phyloP scores from a whole-genome alignment of 2,329 filamentous ascomycete species.

The Claviceps paspali region DNA sequence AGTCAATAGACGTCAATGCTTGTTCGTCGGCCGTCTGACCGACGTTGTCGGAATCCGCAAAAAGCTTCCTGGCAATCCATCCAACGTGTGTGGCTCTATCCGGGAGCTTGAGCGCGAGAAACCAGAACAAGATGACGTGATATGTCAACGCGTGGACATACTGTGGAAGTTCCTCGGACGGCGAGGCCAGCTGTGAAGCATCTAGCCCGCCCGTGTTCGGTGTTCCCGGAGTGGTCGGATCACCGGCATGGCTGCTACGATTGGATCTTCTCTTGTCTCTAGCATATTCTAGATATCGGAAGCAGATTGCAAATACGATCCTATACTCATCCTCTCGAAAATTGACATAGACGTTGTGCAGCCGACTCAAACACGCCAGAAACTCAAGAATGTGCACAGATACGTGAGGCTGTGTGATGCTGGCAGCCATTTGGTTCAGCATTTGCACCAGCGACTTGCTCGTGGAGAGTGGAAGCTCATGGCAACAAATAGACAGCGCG shows the following conservation, averaged over 20 bases:
- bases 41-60: slow-evolving; percentile 57
- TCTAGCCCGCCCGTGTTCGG: slow-evolving; percentile 10
- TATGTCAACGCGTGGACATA: slow-evolving; percentile 92
- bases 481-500: slow-evolving; percentile 84
- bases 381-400: slow-evolving; percentile 95
- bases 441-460: slow-evolving; percentile 76
- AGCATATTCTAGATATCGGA: slow-evolving; percentile 82
- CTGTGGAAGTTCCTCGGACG: slow-evolving; percentile 64
- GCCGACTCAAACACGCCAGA: slow-evolving; percentile 70
- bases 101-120: slow-evolving; percentile 70
- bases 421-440: slow-evolving; percentile 84
- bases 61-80: slow-evolving; percentile 81
- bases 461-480: slow-evolving; percentile 78
- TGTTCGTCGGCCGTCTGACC: slow-evolving; percentile 72
- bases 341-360: slow-evolving; percentile 75
- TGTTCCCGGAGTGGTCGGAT: slow-evolving; percentile 19
- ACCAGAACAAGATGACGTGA: slow-evolving; percentile 95
- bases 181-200: slow-evolving; percentile 19
- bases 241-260: slow-evolving; percentile 29
- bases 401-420: slow-evolving; percentile 84
- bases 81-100: slow-evolving; percentile 73
- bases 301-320: slow-evolving; percentile 88
- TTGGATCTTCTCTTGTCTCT: slow-evolving; percentile 45
- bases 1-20: slow-evolving; percentile 82
- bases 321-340: slow-evolving; percentile 85